Percentiles rank a stretch among this genome's conserved stretches.
These are phyloP conservation scores for Colletotrichum orbiculare DNA, from an alignment of 2,329 filamentous ascomycete genomes.

Conservation along the genomic window DNA sequence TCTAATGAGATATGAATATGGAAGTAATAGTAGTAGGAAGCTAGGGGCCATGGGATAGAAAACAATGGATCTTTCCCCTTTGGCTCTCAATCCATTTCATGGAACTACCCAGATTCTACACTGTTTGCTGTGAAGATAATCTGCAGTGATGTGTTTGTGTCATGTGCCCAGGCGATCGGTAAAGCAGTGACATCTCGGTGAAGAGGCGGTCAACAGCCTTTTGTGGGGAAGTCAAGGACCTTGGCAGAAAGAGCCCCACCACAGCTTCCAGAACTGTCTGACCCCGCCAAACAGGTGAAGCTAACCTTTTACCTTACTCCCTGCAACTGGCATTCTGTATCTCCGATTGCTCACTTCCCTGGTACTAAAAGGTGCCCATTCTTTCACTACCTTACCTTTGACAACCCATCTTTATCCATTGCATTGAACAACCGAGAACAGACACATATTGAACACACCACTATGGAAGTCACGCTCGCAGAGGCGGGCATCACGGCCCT, in stretches of 20 bases:
- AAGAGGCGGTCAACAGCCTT: too few relatives aligned
- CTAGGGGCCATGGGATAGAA: neutral
- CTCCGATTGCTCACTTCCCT: neutral
- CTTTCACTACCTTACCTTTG: neutral
- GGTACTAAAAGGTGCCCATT: neutral
- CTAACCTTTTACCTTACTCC: neutral
- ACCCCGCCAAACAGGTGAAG: constrained; percentile 8
- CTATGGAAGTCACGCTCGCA: constrained; percentile 58
- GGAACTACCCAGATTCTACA: too few relatives aligned
- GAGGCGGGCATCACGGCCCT: constrained; percentile 74
- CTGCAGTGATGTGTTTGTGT: too few relatives aligned
- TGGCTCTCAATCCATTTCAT: neutral
- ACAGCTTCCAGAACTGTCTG: constrained; percentile 47
- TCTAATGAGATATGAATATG: neutral
- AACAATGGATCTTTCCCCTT: neutral
- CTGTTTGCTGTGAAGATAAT: too few relatives aligned
- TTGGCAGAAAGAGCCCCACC: constrained; percentile 38
- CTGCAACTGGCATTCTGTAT: neutral
- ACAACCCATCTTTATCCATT: neutral
- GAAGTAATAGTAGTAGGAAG: neutral
- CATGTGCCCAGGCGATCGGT: too few relatives aligned
- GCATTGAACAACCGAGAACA: too few relatives aligned
- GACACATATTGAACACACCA: constrained; percentile 53
- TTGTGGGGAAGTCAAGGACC: too few relatives aligned
- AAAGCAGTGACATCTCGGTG: too few relatives aligned